Evolutionary conservation across 176 grass and related monocot genomes (phyloP).

Genomic region (Musa acuminata): DNA sequence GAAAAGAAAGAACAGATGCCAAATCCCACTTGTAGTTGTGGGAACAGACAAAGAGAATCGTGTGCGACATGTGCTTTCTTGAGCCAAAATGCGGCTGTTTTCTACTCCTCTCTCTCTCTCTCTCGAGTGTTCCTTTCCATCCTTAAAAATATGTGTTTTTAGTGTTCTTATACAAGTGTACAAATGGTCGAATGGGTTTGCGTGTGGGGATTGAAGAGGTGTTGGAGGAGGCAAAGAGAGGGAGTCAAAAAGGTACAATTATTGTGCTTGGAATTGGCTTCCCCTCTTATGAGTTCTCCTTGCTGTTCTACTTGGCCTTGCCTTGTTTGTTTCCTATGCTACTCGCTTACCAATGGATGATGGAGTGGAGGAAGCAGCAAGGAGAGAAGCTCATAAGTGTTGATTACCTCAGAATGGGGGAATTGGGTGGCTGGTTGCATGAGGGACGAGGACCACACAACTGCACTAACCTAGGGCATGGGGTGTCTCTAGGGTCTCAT

Average conservation of each 20-base stretch:
- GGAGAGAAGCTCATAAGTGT: too few relatives aligned
- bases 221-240: not conserved
- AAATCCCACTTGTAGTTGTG: not conserved
- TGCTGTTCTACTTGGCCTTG: not conserved
- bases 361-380: too few relatives aligned
- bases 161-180: not conserved
- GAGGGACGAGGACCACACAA: too few relatives aligned
- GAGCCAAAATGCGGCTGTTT: not conserved
- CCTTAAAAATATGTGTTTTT: not conserved
- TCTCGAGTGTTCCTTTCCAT: too few relatives aligned
- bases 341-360: too few relatives aligned
- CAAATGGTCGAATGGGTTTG: not conserved
- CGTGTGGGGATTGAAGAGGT: conserved; percentile 1
- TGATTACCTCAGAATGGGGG: too few relatives aligned
- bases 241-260: not conserved
- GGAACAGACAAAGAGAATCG: not conserved
- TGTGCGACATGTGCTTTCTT: not conserved
- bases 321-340: not conserved
- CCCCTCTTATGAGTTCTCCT: not conserved
- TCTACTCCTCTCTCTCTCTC: too few relatives aligned
- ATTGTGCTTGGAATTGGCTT: too few relatives aligned
- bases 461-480: too few relatives aligned
- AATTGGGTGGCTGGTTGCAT: too few relatives aligned
- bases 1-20: not conserved
- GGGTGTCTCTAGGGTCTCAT: too few relatives aligned